A percentile compares a stretch with the other conserved stretches of the same genome.
These are phyloP conservation scores for Aschersonia sp. DNA, from an alignment of 2,329 filamentous ascomycete genomes.

Conservation along the genomic window DNA sequence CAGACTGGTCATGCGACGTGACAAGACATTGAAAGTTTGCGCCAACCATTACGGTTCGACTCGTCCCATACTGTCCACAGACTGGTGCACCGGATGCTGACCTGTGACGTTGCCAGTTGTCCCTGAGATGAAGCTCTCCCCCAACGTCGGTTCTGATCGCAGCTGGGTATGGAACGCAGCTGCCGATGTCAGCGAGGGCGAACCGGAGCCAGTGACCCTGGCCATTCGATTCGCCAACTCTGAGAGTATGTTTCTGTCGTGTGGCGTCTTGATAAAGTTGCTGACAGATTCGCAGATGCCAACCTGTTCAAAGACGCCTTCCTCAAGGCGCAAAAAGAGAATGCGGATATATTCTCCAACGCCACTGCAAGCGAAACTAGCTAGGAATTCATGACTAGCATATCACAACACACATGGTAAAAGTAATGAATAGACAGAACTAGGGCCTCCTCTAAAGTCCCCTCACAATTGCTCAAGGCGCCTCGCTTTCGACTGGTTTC, in stretches of 20 bases:
- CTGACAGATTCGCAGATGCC: constrained; percentile 48
- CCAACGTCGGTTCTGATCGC: constrained; percentile 94
- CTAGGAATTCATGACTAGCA: too few species aligned
- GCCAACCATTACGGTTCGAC: constrained; percentile 96
- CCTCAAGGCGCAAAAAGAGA: constrained; percentile 92
- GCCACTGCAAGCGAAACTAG: too few species aligned
- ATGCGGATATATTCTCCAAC: constrained; percentile 68
- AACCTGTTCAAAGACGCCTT: constrained; percentile 97
- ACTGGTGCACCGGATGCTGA: neutral
- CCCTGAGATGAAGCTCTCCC: constrained; percentile 96
- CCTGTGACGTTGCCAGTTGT: constrained; percentile 47
- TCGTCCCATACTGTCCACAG: neutral
- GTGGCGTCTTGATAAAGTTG: neutral
- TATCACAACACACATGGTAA: too few species aligned
- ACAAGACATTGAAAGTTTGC: constrained; percentile 99
- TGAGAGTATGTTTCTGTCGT: constrained; percentile 55
- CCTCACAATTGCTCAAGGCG: too few species aligned
- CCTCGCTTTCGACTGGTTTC: too few species aligned
- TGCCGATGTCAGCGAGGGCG: constrained; percentile 94
- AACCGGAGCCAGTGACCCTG: constrained; percentile 88
- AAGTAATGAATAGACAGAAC: too few species aligned
- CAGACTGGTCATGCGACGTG: constrained; percentile 91
- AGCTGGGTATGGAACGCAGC: constrained; percentile 99
- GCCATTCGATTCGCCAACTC: constrained; percentile 96
- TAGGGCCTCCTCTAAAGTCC: too few species aligned